Evolutionary conservation across 2,329 filamentous ascomycete species (phyloP), one percentile per base, ranked within the genome.

Genomic region (Microcyclosporella mali): DNA sequence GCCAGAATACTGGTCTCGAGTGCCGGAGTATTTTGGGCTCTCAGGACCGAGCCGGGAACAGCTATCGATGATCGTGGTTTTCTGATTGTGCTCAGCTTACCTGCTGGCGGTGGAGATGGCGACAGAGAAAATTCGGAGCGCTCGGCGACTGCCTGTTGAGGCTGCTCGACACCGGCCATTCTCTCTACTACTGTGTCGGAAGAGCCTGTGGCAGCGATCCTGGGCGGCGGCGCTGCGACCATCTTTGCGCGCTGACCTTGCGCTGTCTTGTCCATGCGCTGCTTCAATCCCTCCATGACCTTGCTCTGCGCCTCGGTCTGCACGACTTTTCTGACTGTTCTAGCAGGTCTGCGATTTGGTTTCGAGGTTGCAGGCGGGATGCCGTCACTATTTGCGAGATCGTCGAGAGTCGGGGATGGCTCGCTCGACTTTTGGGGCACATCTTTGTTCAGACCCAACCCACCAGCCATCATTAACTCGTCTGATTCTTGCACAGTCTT

Each of bases 1-100:
- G 68, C 69, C 6, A 73, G 55, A 10, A 74, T 62, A 11, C 71
- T 73, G 9, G 55, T 66, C 43, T 75, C 71, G 8, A 57, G 52
- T 6, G 58, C 59, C 7, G 70, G 69, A 6, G 70, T 72, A 21
- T 61, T 65, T 34, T 67, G 66, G 21, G 65, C 57, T 49, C 67
- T 67, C 36, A 70, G 56, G 11, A 63, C 64, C n/a, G 69, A 71
- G 27, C 64, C 63, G n/a, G 67, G 67, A 33, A 61, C 52, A 14
- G 45, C 43, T 11, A 55, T 41, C 12, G 51, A 57, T 16, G 52
- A 49, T 10, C 50, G 56, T 33, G 40, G 47, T 16, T 40, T 40
- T 35, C 49, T 39, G 58, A 53, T 15, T 55, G 66, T 15, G 56
- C 59, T 45, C 58, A 64, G 28, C 56, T 65, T 47, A 58, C 46